Evolutionary conservation across 1,284 basidiomycete species (phyloP).

Genomic region (Tilletia walkeri): DNA sequence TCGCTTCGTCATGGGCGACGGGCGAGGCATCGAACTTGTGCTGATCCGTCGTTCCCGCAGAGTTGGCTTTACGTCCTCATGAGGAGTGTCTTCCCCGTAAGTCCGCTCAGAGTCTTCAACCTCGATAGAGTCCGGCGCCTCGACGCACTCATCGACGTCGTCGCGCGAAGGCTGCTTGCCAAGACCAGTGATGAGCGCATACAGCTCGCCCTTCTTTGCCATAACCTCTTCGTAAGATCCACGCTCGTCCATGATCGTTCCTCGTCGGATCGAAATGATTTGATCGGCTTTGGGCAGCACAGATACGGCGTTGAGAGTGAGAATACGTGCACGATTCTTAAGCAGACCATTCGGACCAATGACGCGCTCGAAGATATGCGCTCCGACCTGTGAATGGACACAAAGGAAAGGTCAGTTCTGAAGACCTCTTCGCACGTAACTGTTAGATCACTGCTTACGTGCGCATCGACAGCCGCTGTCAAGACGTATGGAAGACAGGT

Average conservation of each 20-base stretch:
- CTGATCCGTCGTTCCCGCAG: constrained; percentile 41
- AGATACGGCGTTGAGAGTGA: constrained; percentile 86
- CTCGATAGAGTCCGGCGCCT: constrained; percentile 14
- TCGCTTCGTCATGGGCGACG: constrained; percentile 37
- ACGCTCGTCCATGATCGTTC: constrained; percentile 73
- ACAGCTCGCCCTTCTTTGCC: constrained; percentile 68
- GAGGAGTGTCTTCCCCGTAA: neutral
- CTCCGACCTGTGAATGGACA: constrained; percentile 26
- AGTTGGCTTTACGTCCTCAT: constrained; percentile 25
- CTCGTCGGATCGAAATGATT: constrained; percentile 75
- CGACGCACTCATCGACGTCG: constrained; percentile 33
- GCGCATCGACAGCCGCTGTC: constrained; percentile 60
- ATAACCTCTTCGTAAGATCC: constrained; percentile 68
- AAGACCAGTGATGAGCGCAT: constrained; percentile 69
- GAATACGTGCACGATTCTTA: constrained; percentile 73
- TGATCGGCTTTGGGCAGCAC: constrained; percentile 79
- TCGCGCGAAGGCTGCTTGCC: constrained; percentile 58
- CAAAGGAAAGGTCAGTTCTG: constrained; percentile 27
- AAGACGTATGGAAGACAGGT: neutral
- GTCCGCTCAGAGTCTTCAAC: neutral
- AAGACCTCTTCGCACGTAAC: neutral
- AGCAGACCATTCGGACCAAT: constrained; percentile 85
- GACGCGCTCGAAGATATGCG: constrained; percentile 69
- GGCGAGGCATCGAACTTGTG: constrained; percentile 38
- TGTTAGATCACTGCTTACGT: constrained; percentile 64